These are phyloP conservation scores for Lichtheimia corymbifera DNA, from an alignment of 371 early-diverging fungal species.

Conservation along the genomic window DNA sequence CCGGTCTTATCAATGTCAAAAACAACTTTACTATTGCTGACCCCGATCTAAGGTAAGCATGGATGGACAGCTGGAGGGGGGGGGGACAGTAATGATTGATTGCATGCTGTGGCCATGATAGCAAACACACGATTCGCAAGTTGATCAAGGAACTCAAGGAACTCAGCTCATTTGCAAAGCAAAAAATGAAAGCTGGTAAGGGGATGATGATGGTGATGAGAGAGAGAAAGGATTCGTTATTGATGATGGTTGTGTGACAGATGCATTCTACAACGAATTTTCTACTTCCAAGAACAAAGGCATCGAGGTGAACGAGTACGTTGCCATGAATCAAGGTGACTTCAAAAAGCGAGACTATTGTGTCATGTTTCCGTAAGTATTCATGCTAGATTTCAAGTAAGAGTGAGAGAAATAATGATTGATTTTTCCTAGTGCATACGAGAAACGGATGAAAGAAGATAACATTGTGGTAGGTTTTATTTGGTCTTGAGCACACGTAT, in stretches of 20 bases:
- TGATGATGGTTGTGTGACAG: background rate
- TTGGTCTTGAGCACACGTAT: background rate
- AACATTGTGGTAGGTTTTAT: constrained; percentile 35
- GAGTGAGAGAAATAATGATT: background rate
- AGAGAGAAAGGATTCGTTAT: background rate
- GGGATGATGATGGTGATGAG: too few relatives aligned
- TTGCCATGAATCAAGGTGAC: constrained; percentile 1
- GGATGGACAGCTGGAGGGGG: background rate
- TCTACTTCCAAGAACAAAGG: constrained; percentile 34
- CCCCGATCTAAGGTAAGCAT: constrained; percentile 19
- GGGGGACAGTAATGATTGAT: background rate
- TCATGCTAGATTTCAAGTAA: background rate
- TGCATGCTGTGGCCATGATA: background rate
- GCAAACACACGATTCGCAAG: constrained; percentile 9
- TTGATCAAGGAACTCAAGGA: constrained; percentile 2
- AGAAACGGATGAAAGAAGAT: constrained; percentile 33
- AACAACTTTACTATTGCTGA: constrained; percentile 54
- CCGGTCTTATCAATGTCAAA: constrained; percentile 22
- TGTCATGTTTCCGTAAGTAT: constrained; percentile 25
- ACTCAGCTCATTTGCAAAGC: background rate
- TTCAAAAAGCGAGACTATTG: constrained; percentile 15
- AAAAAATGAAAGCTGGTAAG: background rate
- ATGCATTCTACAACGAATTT: constrained; percentile 26
- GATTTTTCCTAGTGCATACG: constrained; percentile 33
- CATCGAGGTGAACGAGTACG: constrained; percentile 15